A percentile compares a stretch with the other conserved stretches of the same genome.
Evolutionary conservation across 2,329 filamentous ascomycete species (phyloP).

Genomic region (Pseudofabraea citricarpa): DNA sequence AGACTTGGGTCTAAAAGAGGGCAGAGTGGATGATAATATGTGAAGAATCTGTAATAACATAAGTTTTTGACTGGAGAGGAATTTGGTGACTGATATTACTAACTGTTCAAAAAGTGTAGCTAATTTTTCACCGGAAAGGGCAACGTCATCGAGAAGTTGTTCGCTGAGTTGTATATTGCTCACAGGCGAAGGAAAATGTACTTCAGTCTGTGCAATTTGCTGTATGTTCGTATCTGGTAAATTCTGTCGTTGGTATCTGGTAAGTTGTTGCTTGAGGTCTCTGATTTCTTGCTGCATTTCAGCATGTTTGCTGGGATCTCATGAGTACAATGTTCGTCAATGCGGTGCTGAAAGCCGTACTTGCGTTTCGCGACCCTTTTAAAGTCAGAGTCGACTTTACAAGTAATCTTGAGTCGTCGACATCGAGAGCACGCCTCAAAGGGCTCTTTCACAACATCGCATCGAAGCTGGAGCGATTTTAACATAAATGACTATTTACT

Average conservation of each 20-base stretch:
- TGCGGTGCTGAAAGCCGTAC: slow-evolving; percentile 1
- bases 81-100: no score
- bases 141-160: not conserved
- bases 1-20: slow-evolving; percentile 54
- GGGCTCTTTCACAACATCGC: slow-evolving; percentile 61
- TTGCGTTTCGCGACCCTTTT: slow-evolving; percentile 60
- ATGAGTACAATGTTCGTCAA: not conserved
- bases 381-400: slow-evolving; percentile 65
- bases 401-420: slow-evolving; percentile 55
- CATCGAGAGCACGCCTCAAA: slow-evolving; percentile 59
- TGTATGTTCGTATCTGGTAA: not conserved
- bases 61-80: slow-evolving; percentile 21
- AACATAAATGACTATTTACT: not conserved
- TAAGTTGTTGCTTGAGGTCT: slow-evolving; percentile 44
- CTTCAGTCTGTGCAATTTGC: not conserved
- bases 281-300: slow-evolving; percentile 56
- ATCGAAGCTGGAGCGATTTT: slow-evolving; percentile 47
- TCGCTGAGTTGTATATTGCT: slow-evolving; percentile 28
- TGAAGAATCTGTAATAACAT: slow-evolving; percentile 49
- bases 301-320: slow-evolving; percentile 50
- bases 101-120: slow-evolving; percentile 38
- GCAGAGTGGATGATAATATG: slow-evolving; percentile 58
- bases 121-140: not conserved
- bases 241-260: slow-evolving; percentile 28
- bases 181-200: slow-evolving; percentile 34